These are phyloP conservation scores for Cercophora scortea DNA, from an alignment of 495 filamentous ascomycete species.

Conservation along the genomic window DNA sequence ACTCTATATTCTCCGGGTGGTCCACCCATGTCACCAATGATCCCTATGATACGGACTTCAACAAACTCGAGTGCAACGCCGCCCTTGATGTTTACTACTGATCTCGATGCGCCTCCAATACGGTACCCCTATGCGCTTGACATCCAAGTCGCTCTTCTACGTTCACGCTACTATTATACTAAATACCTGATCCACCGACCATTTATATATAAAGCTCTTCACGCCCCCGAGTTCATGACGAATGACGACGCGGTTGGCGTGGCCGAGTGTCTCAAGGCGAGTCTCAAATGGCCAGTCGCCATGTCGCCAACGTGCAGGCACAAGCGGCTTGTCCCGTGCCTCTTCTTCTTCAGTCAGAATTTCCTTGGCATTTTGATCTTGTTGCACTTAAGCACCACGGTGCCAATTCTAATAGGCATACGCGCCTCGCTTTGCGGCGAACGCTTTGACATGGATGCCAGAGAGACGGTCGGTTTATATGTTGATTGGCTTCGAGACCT, in stretches of 20 bases:
- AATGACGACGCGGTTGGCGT: slow-evolving; percentile 43
- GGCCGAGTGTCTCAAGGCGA: slow-evolving; percentile 43
- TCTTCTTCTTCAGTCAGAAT: slow-evolving; percentile 53
- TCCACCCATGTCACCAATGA: slow-evolving; percentile 7
- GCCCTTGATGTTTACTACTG: slow-evolving; percentile 40
- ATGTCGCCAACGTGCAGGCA: slow-evolving; percentile 48
- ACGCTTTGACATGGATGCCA: slow-evolving; percentile 38
- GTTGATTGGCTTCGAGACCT: slow-evolving; percentile 49
- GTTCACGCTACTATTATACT: slow-evolving; percentile 52
- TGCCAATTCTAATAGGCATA: slow-evolving; percentile 39
- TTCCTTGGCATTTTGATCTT: slow-evolving; percentile 49
- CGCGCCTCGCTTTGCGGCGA: slow-evolving; percentile 32
- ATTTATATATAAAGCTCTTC: slow-evolving; percentile 54
- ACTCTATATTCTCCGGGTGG: slow-evolving; percentile 10
- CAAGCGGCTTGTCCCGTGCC: slow-evolving; percentile 48
- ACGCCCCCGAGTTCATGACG: slow-evolving; percentile 46
- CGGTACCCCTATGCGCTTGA: slow-evolving; percentile 43
- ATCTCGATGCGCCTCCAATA: slow-evolving; percentile 35
- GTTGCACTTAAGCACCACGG: slow-evolving; percentile 41
- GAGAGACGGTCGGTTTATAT: slow-evolving; percentile 39
- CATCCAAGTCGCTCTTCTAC: slow-evolving; percentile 46
- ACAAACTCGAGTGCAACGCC: slow-evolving; percentile 1
- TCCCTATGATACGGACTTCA: not conserved
- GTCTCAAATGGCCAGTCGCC: slow-evolving; percentile 48
- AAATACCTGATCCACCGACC: slow-evolving; percentile 52